Evolutionary conservation across 768 basidiomycete species (phyloP), one percentile per base, ranked within the genome.

Genomic region (Paxillus involutus): DNA sequence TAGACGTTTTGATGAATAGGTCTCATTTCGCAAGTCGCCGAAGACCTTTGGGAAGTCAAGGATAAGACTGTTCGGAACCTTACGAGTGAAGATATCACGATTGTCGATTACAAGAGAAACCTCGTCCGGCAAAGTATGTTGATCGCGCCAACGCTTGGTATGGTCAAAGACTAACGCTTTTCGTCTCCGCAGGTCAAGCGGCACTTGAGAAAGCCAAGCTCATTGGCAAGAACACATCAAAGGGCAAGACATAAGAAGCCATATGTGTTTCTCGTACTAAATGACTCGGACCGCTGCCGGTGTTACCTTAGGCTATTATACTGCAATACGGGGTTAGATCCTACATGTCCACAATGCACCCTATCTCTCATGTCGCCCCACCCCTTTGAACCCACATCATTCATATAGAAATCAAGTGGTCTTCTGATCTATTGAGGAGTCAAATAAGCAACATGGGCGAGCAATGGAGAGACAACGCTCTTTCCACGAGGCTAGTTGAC

Each of bases 1-100:
- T 48, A 51, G 42, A 10, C 51, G 39, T 49, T 26, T 63, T 52
- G 37, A 52, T 49, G 40, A 41, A 55, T 62, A 92, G 90, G 91
- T 64, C 85, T 98, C 59, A 98, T 98, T 73, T 89, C 89, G 47
- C 95, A 98, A 76, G 96, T 99, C 36, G 97, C 96, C 37, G 91
- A 98, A 69, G 96, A 98, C 71, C 85, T 99, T 8, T 99, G 97
- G 97, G 97, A 99, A 72, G 97, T 99, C 51, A 92, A 93, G 67
- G 82, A 94, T 70, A 88, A 88, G 74, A 93, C 91, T 67, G 94
- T 99, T 70, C 81, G 81, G 71, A 97, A 98, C 74, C 74, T 99
- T 57, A 90, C 94, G 24, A 94, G 88, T 77, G 78, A 84, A 62
- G 94, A 93, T 60, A 93, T 98, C 67, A 86, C 83, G 47, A 98